Evolutionary conservation across 1,139 yeast genomes (phyloP).

Genomic region (Candida glucosophila): DNA sequence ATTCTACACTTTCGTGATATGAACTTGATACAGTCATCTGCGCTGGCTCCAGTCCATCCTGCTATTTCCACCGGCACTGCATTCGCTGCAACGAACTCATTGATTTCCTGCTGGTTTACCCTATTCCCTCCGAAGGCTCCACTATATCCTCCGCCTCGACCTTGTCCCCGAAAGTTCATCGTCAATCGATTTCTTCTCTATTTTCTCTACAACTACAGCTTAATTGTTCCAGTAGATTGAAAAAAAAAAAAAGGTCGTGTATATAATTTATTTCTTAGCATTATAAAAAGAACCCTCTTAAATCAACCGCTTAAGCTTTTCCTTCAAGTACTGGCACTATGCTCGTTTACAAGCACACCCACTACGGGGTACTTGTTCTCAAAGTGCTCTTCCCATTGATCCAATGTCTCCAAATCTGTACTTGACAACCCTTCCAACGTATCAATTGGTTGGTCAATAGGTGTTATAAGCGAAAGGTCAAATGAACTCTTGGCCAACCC

Average conservation of each 20-base stretch:
- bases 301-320: no score
- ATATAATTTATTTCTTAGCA: no score
- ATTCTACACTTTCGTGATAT: slow-evolving; percentile 61
- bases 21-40: slow-evolving; percentile 61
- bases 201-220: no score
- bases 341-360: no score
- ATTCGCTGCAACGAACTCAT: slow-evolving; percentile 25
- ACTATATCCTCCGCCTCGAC: slow-evolving; percentile 27
- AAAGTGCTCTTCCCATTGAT: slow-evolving; percentile 83
- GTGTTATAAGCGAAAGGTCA: slow-evolving; percentile 51
- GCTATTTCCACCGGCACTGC: slow-evolving; percentile 49
- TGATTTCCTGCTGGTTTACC: slow-evolving; percentile 17
- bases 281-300: no score
- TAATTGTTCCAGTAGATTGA: no score
- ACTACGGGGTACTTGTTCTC: slow-evolving; percentile 67
- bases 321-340: no score
- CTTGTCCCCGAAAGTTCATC: slow-evolving; percentile 41
- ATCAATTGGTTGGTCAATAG: slow-evolving; percentile 68
- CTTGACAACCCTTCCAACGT: slow-evolving; percentile 48
- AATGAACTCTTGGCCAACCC: slow-evolving; percentile 90
- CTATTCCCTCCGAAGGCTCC: slow-evolving; percentile 11
- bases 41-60: slow-evolving; percentile 78
- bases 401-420: slow-evolving; percentile 60
- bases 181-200: no score
- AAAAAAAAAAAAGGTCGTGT: no score